phyloP scores from a whole-genome alignment of 352 stramenopile species.

The Pythium coloratum region DNA sequence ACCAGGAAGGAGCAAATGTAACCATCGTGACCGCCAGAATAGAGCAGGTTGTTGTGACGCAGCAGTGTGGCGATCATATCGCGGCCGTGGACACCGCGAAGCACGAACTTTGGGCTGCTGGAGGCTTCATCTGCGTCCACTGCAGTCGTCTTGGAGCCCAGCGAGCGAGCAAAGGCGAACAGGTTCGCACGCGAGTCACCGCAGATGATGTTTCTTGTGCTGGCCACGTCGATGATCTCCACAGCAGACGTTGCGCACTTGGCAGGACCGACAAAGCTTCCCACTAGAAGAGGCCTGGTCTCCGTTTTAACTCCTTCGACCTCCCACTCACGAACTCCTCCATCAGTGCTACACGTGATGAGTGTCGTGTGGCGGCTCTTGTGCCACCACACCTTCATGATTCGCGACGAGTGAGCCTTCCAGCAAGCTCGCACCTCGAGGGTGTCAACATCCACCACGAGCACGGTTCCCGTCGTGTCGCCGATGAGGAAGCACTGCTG shows the following conservation, averaged over 20 bases:
- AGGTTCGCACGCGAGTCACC: conserved; percentile 76
- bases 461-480: conserved; percentile 47
- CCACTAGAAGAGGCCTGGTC: conserved; percentile 34
- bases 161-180: conserved; percentile 52
- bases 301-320: conserved; percentile 1
- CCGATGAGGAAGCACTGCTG: conserved; percentile 55
- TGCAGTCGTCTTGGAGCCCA: conserved; percentile 11
- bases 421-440: conserved; percentile 37
- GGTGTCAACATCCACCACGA: conserved; percentile 46
- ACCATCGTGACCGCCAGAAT: conserved; percentile 80
- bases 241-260: conserved; percentile 60
- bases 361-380: conserved; percentile 35
- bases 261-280: conserved; percentile 52
- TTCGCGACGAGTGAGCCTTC: conserved; percentile 51
- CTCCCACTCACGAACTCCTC: conserved; percentile 64
- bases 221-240: conserved; percentile 41
- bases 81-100: conserved; percentile 62
- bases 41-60: conserved; percentile 30
- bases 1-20: conserved; percentile 70
- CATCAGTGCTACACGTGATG: conserved; percentile 61
- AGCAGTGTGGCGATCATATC: conserved; percentile 69
- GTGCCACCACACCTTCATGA: conserved; percentile 80
- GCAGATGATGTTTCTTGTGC: conserved; percentile 57
- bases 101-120: conserved; percentile 29
- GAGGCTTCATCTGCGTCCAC: background rate